phyloP scores from a whole-genome alignment of 257 asterid genomes.

The Jaltomata sinuosa region DNA sequence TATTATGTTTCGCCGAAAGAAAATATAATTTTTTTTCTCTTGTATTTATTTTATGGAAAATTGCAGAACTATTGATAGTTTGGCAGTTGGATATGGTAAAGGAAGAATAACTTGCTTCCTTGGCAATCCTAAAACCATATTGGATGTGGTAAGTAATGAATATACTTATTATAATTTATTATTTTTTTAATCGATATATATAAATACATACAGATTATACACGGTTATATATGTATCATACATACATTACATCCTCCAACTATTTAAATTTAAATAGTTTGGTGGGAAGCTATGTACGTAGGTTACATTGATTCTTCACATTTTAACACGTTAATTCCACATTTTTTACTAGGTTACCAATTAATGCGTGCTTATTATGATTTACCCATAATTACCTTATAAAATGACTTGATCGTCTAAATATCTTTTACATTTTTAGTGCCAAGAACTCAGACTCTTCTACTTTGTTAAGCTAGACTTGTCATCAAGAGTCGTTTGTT shows the following conservation, averaged over 20 bases:
- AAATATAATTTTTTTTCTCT: background rate
- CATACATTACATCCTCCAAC: background rate
- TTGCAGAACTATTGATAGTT: conserved; percentile 78
- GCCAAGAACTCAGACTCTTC: background rate
- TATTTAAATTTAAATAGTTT: background rate
- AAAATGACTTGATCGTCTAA: background rate
- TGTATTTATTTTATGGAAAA: background rate
- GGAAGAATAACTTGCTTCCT: conserved; percentile 63
- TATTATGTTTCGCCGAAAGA: background rate
- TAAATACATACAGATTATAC: background rate
- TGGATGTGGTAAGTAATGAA: conserved; percentile 57
- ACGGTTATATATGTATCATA: background rate
- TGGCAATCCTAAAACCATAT: conserved; percentile 46
- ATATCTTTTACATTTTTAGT: background rate
- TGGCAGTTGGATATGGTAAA: conserved; percentile 77
- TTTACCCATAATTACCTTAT: background rate
- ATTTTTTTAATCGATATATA: background rate
- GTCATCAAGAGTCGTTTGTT: background rate
- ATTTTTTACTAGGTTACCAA: background rate
- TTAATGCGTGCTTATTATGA: no score
- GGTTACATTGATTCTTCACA: background rate
- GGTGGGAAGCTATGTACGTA: background rate
- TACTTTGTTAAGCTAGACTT: background rate
- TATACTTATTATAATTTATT: background rate
- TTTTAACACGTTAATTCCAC: background rate